phyloP scores from a whole-genome alignment of 1,284 basidiomycete species.

The Leccinum griseonigrum region DNA sequence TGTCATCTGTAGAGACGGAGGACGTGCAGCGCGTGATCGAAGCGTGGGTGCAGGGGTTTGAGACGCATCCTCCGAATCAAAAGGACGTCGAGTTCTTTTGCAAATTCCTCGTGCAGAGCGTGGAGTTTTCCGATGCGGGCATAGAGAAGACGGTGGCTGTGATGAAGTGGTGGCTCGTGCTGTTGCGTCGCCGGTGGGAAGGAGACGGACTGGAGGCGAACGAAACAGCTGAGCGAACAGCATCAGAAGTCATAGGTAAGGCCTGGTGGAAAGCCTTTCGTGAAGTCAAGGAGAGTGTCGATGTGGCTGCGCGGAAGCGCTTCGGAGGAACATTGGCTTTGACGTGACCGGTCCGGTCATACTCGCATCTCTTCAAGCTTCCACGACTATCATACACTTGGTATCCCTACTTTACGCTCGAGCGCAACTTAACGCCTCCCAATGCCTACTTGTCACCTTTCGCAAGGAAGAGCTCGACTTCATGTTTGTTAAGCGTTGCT shows the following conservation, averaged over 20 bases:
- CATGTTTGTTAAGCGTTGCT: slow-evolving; percentile 34
- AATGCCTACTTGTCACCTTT: slow-evolving; percentile 36
- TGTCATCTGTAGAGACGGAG: slow-evolving; percentile 55
- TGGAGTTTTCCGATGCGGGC: slow-evolving; percentile 62
- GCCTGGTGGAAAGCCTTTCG: slow-evolving; percentile 79
- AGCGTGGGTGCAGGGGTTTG: slow-evolving; percentile 67
- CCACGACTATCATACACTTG: slow-evolving; percentile 2
- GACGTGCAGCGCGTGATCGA: slow-evolving; percentile 71
- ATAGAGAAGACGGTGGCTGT: slow-evolving; percentile 66
- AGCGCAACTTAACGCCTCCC: background rate
- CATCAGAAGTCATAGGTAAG: slow-evolving; percentile 45
- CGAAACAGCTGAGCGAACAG: slow-evolving; percentile 27
- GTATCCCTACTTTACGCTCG: background rate
- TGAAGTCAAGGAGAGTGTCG: slow-evolving; percentile 61
- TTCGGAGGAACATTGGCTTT: slow-evolving; percentile 64
- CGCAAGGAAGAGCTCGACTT: slow-evolving; percentile 49
- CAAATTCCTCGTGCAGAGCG: slow-evolving; percentile 64
- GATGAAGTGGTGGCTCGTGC: slow-evolving; percentile 76
- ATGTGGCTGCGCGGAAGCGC: slow-evolving; percentile 53
- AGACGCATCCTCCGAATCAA: slow-evolving; percentile 56
- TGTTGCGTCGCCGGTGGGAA: slow-evolving; percentile 61
- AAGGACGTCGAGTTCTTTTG: slow-evolving; percentile 72
- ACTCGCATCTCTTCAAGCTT: background rate
- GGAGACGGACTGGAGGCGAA: slow-evolving; percentile 36
- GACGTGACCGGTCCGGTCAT: slow-evolving; percentile 16